phyloP scores from a whole-genome alignment of 352 stramenopile genomes.

The Phytophthora constricta region DNA sequence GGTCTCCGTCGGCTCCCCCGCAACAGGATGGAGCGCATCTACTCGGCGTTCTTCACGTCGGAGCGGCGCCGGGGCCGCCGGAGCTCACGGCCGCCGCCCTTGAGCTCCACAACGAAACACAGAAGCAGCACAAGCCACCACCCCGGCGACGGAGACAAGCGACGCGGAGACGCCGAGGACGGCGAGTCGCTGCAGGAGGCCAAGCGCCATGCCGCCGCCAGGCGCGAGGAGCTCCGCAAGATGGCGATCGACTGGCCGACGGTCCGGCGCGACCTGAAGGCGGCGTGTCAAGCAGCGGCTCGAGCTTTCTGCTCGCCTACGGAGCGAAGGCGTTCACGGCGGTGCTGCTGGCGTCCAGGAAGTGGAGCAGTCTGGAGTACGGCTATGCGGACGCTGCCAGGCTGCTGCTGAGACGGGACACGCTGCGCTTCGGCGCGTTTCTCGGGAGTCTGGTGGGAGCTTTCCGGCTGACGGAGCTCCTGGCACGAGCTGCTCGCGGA shows the following conservation, averaged over 20 bases:
- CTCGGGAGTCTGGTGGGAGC: slow-evolving; percentile 76
- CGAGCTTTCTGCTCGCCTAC: slow-evolving; percentile 75
- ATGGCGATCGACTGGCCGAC: slow-evolving; percentile 36
- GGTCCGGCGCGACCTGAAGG: slow-evolving; percentile 56
- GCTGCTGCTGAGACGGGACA: slow-evolving; percentile 69
- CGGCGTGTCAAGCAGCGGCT: slow-evolving; percentile 51
- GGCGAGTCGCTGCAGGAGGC: slow-evolving; percentile 19
- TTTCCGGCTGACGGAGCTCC: slow-evolving; percentile 72
- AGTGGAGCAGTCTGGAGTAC: slow-evolving; percentile 80
- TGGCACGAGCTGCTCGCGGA: slow-evolving; percentile 47
- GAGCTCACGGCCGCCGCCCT: slow-evolving; percentile 69
- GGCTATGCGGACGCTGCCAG: slow-evolving; percentile 79
- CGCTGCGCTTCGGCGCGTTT: slow-evolving; percentile 82
- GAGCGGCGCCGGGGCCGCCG: slow-evolving; percentile 45
- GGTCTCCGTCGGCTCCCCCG: not conserved
- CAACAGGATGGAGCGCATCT: slow-evolving; percentile 79
- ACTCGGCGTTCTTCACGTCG: slow-evolving; percentile 84
- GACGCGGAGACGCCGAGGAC: slow-evolving; percentile 3
- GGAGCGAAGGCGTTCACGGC: slow-evolving; percentile 86
- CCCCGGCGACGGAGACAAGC: slow-evolving; percentile 12
- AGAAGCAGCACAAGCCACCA: slow-evolving; percentile 33
- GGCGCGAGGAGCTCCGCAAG: slow-evolving; percentile 44
- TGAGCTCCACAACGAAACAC: slow-evolving; percentile 68
- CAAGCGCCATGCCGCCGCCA: slow-evolving; percentile 37
- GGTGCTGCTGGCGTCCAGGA: slow-evolving; percentile 75